Conservation (phyloP, 352 stramenopile species). For the Phytophthora pini region DNA sequence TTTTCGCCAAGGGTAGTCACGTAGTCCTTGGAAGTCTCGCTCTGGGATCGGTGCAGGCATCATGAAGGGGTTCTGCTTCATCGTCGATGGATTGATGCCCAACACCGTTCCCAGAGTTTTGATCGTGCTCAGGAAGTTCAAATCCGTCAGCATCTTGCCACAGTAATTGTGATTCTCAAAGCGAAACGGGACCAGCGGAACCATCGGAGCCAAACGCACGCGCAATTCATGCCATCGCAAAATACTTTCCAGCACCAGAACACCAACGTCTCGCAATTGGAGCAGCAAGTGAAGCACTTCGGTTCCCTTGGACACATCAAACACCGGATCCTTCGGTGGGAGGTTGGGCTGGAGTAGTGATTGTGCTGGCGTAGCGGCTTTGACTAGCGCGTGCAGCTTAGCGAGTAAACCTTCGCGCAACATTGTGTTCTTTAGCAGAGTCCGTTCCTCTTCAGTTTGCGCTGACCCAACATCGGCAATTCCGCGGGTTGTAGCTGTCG, state of each 20-base stretch:
- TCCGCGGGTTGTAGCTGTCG: constrained; percentile 24
- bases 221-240: constrained; percentile 55
- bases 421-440: constrained; percentile 62
- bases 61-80: constrained; percentile 89
- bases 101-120: constrained; percentile 56
- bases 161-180: constrained; percentile 73
- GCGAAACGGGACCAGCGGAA: constrained; percentile 43
- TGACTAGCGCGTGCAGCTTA: constrained; percentile 53
- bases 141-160: constrained; percentile 74
- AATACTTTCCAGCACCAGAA: constrained; percentile 61
- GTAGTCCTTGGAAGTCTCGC: constrained; percentile 52
- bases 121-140: constrained; percentile 76
- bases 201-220: constrained; percentile 33
- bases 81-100: constrained; percentile 55
- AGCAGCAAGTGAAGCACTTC: constrained; percentile 74
- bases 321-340: constrained; percentile 33
- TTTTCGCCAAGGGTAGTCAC: constrained; percentile 33
- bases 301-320: constrained; percentile 52
- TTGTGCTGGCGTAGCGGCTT: constrained; percentile 27
- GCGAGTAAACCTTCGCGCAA: constrained; percentile 67
- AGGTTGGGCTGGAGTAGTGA: constrained; percentile 28
- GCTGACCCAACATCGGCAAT: constrained; percentile 33
- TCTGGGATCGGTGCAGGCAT: constrained; percentile 73
- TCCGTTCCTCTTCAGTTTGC: constrained; percentile 32
- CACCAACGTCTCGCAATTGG: constrained; percentile 62